These are phyloP conservation scores for Cryptosporidium ryanae DNA, from an alignment of 169 alveolate species.

Conservation along the genomic window DNA sequence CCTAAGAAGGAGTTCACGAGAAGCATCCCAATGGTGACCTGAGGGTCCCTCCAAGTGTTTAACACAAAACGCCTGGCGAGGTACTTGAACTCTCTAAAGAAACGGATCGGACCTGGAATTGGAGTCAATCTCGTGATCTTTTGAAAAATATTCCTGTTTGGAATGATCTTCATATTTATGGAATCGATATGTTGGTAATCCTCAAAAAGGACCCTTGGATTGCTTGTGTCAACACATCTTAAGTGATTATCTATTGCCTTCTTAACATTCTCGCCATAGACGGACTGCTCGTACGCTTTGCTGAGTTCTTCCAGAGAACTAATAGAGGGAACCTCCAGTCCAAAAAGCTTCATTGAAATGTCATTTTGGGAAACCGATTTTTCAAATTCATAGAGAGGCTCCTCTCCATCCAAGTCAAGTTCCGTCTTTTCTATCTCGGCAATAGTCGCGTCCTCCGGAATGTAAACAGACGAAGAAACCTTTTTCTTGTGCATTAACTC, in stretches of 20 bases:
- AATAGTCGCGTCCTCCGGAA: constrained; percentile 48
- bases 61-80: constrained; percentile 38
- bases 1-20: constrained; percentile 45
- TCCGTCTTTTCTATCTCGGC: constrained; percentile 38
- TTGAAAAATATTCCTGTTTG: constrained; percentile 33
- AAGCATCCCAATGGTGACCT: constrained; percentile 33
- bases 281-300: constrained; percentile 51
- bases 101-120: constrained; percentile 67
- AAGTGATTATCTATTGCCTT: constrained; percentile 49
- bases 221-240: constrained; percentile 57
- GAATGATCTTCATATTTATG: constrained; percentile 61
- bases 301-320: constrained; percentile 51
- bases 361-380: constrained; percentile 63
- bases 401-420: constrained; percentile 46
- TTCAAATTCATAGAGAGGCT: constrained; percentile 65
- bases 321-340: constrained; percentile 46
- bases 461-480: constrained; percentile 44
- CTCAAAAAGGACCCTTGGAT: constrained; percentile 59
- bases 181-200: constrained; percentile 54
- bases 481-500: constrained; percentile 51
- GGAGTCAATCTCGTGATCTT: constrained; percentile 62
- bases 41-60: constrained; percentile 63
- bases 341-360: constrained; percentile 40
- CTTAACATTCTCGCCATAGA: constrained; percentile 60
- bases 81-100: constrained; percentile 36